phyloP scores from a whole-genome alignment of 1,284 basidiomycete genomes.

The Ustilago shanxiensis region DNA sequence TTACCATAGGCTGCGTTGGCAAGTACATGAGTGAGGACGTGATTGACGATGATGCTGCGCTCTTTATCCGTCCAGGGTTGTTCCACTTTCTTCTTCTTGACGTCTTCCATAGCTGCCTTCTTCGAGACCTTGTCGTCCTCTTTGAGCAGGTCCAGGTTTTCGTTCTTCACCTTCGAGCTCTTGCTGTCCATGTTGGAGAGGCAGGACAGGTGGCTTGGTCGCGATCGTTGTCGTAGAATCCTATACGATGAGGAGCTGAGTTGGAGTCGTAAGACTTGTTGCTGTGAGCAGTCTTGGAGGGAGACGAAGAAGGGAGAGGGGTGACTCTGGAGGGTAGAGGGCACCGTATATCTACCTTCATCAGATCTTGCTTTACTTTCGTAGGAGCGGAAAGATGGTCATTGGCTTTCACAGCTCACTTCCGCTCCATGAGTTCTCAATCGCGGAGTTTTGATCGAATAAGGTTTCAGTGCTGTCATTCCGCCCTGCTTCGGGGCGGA shows the following conservation, averaged over 20 bases:
- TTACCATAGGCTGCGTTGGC: slow-evolving; percentile 10
- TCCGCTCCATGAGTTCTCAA: not conserved
- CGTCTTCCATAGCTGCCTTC: not conserved
- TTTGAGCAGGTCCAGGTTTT: not conserved
- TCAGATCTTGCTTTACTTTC: not conserved
- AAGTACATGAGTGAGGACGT: slow-evolving; percentile 27
- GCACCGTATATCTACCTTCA: slow-evolving; percentile 2
- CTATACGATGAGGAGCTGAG: not conserved
- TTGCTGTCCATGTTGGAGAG: not conserved
- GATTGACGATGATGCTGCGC: slow-evolving; percentile 26
- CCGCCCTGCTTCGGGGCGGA: not conserved
- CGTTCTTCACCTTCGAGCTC: not conserved
- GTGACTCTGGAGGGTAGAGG: not conserved
- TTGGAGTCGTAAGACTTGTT: not conserved
- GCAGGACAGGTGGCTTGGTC: not conserved
- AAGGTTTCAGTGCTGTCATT: not conserved
- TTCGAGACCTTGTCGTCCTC: not conserved
- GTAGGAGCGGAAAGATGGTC: not conserved
- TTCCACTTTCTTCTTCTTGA: slow-evolving; percentile 9
- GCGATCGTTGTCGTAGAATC: too few relatives aligned
- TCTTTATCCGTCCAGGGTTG: slow-evolving; percentile 33
- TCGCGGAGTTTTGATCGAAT: not conserved
- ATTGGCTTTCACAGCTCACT: not conserved
- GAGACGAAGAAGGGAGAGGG: not conserved
- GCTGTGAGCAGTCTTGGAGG: not conserved